These are phyloP conservation scores for Diplodia sapinea DNA, from an alignment of 2,329 filamentous ascomycete species.

Conservation along the genomic window DNA sequence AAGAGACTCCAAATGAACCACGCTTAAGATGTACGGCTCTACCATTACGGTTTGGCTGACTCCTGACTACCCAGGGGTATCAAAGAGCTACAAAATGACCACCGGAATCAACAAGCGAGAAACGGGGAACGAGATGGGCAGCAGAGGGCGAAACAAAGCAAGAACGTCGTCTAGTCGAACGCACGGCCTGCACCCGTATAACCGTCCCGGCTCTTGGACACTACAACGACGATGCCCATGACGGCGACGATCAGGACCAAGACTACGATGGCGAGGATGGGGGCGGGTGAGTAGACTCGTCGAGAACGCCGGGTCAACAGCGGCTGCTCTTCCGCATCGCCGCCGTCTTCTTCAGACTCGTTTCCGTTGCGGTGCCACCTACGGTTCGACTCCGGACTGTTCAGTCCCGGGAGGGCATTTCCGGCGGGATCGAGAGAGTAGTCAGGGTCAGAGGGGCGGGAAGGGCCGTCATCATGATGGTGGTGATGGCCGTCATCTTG, in stretches of 20 bases:
- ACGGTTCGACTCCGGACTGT: background rate
- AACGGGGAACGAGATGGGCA: background rate
- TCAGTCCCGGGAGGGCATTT: background rate
- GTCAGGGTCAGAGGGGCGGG: background rate
- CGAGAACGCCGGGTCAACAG: background rate
- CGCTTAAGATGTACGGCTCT: background rate
- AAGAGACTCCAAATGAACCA: background rate
- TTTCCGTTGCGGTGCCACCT: background rate
- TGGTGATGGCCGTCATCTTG: background rate
- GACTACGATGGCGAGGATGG: background rate
- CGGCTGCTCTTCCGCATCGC: conserved; percentile 6
- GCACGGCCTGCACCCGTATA: background rate
- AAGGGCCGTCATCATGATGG: background rate
- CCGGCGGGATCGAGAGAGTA: background rate
- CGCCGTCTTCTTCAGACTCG: background rate
- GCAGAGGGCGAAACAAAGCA: background rate
- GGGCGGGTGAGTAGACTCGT: background rate
- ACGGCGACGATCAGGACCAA: background rate
- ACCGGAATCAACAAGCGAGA: background rate
- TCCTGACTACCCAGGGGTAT: background rate
- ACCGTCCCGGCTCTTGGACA: conserved; percentile 1
- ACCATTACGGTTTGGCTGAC: background rate
- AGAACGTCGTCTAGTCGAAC: background rate
- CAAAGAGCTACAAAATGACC: background rate
- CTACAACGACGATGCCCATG: background rate